Conservation (phyloP, 176 grass and related monocot species). For the Triticum timopheevii region DNA sequence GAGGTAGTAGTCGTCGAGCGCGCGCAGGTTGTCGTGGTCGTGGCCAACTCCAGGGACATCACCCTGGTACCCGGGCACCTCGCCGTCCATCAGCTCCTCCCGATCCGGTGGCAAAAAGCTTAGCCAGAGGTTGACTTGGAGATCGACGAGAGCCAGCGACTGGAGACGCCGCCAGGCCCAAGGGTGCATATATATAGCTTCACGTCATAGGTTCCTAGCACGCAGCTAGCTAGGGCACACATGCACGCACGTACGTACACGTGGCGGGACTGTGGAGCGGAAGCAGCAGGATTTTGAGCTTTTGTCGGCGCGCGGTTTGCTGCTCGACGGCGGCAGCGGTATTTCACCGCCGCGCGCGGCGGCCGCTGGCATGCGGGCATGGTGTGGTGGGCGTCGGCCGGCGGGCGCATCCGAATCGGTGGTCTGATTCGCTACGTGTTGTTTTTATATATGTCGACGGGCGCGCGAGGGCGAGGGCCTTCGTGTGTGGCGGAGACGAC, state of each 20-base stretch:
- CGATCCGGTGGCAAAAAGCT: too few relatives aligned
- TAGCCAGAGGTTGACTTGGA: background rate
- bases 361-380: background rate
- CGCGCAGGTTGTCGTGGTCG: too few relatives aligned
- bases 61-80: background rate
- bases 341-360: background rate
- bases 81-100: background rate
- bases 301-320: background rate
- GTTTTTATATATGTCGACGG: background rate
- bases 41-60: background rate
- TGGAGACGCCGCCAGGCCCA: background rate
- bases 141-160: background rate
- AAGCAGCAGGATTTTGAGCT: background rate
- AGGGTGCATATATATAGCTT: background rate
- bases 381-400: background rate
- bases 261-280: background rate
- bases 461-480: too few relatives aligned
- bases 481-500: background rate
- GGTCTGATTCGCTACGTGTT: background rate
- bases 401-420: constrained; percentile 18
- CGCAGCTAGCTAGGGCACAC: background rate
- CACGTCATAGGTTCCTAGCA: background rate
- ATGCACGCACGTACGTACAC: background rate
- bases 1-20: background rate
- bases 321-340: background rate